Evolutionary conservation across 805 yeast species (phyloP), one percentile per base, ranked within the genome.

Genomic region (Hanseniaspora vineae): DNA sequence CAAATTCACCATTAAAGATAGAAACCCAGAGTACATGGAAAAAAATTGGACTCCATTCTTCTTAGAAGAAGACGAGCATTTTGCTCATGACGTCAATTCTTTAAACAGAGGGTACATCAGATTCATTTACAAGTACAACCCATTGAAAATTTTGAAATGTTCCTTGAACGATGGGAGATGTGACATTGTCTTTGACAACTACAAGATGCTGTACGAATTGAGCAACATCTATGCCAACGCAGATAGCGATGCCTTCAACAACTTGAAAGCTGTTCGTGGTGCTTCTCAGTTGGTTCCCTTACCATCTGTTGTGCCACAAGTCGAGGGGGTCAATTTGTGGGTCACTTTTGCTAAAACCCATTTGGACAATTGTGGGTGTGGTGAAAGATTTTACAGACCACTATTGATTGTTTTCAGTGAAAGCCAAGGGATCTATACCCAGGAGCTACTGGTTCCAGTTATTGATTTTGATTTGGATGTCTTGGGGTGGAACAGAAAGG

Each of bases 241-340:
- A 17, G 17, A 17, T 15, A 17, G 32, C 14, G 23, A 18, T 17
- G 12, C 23, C 10, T 40, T 40, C 32, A 40, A 40, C 31, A 40
- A 20, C n/a, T 12, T 40, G n/a, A 14, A 11, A 11, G 32, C 32
- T 15, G 46, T 52, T 46, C 51, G 59, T 46, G 56, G 58, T 46
- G 58, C 57, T n/a, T 53, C 59, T 12, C 59, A 54, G 37, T 53
- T 46, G 45, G 48, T 55, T 15, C 51, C 46, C 12, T 43, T 56
- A 42, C 58, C 58, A 9, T 47, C 45, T 8, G 20, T 55, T 5
- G 58, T 58, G 19, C 31, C 17, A 13, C n/a, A 40, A 6, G 43
- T 40, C 31, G n/a, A 40, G 6, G 31, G 32, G 3, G 32, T 20
- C n/a, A 40, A 40, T 15, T 40, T 40, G 17, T 40, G 43, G 43